These are phyloP conservation scores for Bruguiera sexangula DNA, from an alignment of 345 rosid species.

Conservation along the genomic window DNA sequence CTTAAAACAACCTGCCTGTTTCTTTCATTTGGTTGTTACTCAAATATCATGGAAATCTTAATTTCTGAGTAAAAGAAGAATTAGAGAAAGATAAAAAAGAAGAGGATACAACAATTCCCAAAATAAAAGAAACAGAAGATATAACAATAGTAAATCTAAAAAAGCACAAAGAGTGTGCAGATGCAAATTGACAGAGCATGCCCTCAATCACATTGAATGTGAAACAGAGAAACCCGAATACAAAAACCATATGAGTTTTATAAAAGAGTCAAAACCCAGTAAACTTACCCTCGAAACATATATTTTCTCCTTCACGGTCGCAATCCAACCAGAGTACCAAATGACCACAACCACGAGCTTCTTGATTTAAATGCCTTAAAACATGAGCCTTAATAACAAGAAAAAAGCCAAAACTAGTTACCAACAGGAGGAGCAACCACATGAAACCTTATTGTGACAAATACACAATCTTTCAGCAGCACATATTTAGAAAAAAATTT, in stretches of 20 bases:
- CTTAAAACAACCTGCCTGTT: neutral
- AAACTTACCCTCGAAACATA: constrained; percentile 83
- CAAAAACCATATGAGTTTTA: neutral
- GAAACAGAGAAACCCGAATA: neutral
- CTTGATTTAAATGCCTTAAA: constrained; percentile 77
- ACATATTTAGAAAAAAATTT: neutral
- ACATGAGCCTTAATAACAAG: constrained; percentile 66
- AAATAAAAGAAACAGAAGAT: no score
- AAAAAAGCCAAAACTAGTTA: constrained; percentile 3
- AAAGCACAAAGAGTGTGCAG: no score
- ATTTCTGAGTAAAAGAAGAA: neutral
- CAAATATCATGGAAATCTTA: no score
- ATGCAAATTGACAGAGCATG: no score
- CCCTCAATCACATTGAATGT: neutral
- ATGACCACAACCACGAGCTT: constrained; percentile 79
- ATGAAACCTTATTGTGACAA: no score
- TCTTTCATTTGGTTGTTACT: no score
- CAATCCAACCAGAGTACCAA: constrained; percentile 96
- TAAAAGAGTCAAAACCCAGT: neutral
- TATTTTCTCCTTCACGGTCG: constrained; percentile 98
- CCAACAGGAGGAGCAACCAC: neutral
- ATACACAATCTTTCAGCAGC: neutral
- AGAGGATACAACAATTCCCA: no score
- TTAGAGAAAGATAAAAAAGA: neutral
- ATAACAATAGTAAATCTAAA: no score